Conservation (phyloP, 2,329 filamentous ascomycete genomes). For the Colletotrichum noveboracense region DNA sequence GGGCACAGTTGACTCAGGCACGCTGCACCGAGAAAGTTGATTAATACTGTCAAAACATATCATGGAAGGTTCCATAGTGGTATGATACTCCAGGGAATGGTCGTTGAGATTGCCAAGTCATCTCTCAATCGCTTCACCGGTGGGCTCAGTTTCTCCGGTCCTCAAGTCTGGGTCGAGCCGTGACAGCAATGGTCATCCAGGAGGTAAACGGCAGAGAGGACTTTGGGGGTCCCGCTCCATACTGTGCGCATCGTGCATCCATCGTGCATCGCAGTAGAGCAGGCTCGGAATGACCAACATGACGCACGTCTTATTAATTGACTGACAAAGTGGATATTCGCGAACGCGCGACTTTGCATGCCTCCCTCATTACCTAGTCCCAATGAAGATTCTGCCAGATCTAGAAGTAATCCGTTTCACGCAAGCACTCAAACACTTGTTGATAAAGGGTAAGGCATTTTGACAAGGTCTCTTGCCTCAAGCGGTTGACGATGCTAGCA, state of each 20-base stretch:
- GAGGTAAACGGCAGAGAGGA: not conserved
- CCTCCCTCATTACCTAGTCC: not conserved
- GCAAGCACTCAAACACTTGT: not conserved
- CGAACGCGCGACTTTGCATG: not conserved
- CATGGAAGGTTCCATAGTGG: not conserved
- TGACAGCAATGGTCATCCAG: not conserved
- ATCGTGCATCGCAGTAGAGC: not conserved
- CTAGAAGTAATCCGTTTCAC: not conserved
- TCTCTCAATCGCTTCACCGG: not conserved
- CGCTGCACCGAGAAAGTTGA: not conserved
- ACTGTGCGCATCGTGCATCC: not conserved
- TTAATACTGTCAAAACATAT: not conserved
- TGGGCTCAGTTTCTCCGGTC: not conserved
- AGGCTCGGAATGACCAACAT: not conserved
- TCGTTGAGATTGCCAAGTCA: not conserved
- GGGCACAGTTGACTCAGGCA: not conserved
- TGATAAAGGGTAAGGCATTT: not conserved
- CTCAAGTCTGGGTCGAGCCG: not conserved
- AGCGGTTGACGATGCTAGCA: not conserved
- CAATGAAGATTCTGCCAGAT: not conserved
- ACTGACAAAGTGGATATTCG: not conserved
- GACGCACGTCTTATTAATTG: not conserved
- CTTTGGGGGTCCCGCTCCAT: constrained; percentile 1
- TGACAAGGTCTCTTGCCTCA: not conserved
- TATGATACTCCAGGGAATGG: not conserved